Evolutionary conservation across 2,329 filamentous ascomycete genomes (phyloP), one percentile per base, ranked within the genome.

Genomic region (Cryphonectria japonica): DNA sequence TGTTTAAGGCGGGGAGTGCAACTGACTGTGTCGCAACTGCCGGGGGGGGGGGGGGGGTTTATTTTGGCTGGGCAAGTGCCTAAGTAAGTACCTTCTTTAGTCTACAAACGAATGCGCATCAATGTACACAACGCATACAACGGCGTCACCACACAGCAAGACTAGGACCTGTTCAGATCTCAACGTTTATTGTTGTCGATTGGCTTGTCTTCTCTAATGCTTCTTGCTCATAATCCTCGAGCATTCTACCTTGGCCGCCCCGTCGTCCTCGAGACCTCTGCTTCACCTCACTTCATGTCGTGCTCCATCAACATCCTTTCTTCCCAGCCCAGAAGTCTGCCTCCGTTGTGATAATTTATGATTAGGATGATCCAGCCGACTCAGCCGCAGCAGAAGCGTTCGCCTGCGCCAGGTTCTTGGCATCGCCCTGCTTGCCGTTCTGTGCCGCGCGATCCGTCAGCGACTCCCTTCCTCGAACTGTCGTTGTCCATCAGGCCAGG

Each of bases 351-450:
- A n/a, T 50, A 13, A 13, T 50, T 75, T 75, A 76, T 75, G 72
- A 72, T 37, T 76, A 74, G 16, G 22, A 63, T 19, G 77, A 75
- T 69, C 74, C 75, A 66, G 81, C 79, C 68, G 76, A 74, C 74
- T 80, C 75, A 69, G 77, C 75, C 50, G 76, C 76, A 34, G 82
- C 77, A 60, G 80, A 80, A 68, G 80, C 78, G 80, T 88, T 89
- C 78, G 86, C 87, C 59, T 86, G 82, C 68, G 82, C 89, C 76
- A 98, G 85, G 81, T 87, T 89, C 89, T 93, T 93, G 80, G 86
- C 77, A 64, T 98, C 95, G 82, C 94, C 92, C 86, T 97, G 93
- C 90, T 97, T 98, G 87, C 96, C 96, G 85, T 94, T 94, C 96
- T 98, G 83, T 78, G 80, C 78, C 79, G 80, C 76, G 65, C 76